A percentile compares a stretch with the other conserved stretches of the same genome.
These are phyloP conservation scores for Clavispora santaluciae DNA, from an alignment of 805 yeast species.

Conservation along the genomic window DNA sequence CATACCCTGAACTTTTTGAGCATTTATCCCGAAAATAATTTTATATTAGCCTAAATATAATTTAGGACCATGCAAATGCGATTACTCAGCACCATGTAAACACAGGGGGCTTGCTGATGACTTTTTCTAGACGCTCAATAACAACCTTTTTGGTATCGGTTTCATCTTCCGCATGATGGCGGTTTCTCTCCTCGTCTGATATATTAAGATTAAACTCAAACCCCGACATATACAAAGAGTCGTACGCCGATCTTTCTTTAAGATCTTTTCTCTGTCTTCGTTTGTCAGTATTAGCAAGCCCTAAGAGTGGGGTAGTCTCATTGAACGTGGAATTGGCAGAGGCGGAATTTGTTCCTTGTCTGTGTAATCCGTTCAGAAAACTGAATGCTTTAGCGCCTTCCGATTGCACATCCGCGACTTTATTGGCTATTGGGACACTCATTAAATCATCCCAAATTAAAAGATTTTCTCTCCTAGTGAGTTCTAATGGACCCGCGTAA, in stretches of 20 bases:
- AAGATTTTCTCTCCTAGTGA: conserved; percentile 54
- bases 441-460: conserved; percentile 57
- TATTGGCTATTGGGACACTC: conserved; percentile 44
- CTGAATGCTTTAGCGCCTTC: not conserved
- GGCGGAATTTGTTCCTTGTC: not conserved
- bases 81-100: conserved; percentile 73
- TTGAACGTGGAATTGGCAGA: not conserved
- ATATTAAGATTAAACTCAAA: conserved; percentile 18
- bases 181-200: conserved; percentile 5
- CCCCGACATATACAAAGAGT: conserved; percentile 15
- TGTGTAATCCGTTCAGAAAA: not conserved
- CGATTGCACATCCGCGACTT: not conserved
- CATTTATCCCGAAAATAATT: not conserved
- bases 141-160: conserved; percentile 44
- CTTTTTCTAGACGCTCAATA: conserved; percentile 56
- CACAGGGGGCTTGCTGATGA: conserved; percentile 53
- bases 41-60: not conserved
- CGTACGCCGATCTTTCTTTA: not conserved
- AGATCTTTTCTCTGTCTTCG: not conserved
- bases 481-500: conserved; percentile 63
- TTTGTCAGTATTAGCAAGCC: not conserved
- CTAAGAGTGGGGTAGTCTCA: conserved; percentile 2
- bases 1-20: conserved; percentile 14
- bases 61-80: no score
- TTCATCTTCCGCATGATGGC: conserved; percentile 1